Base-by-base conservation (phyloP, 2,329 filamentous ascomycete species). In the Botryotinia narcissicola region DNA sequence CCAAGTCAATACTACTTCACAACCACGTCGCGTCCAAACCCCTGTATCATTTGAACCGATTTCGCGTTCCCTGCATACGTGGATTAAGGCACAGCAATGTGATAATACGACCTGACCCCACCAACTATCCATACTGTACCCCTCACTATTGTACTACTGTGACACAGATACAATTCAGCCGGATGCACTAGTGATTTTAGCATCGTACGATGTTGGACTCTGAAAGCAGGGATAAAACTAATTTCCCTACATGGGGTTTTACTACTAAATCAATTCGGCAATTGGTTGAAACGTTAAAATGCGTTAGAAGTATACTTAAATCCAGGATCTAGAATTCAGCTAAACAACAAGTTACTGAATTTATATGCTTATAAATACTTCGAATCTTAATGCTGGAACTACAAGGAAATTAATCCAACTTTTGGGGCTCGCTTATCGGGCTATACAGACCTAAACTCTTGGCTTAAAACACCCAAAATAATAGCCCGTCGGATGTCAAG, bases 71-170 rank as follows among this genome's bases (percentile, higher is more conserved):
- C 46, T 32, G 63, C 42, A 46, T 66, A 35, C 29, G 29, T 35
- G 62, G 29, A 48, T 66, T 66, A 42, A 48, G 62, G 42, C 42
- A 66, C 62, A 66, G 62, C 62, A 66, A 48, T 66, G 40, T 42
- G n/a, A 46, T 46, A 46, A 64, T 64, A 64, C 62, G 9, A 64
- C 62, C 42, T 46, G 16, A 32, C 61, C n/a, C 62, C 62, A 64
- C 62, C 62, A 46, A 46, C 18, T 4, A 64, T 25, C 40, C n/a
- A 22, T 63, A 35, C 35, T 35, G 35, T 35, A n/a, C n/a, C 42
- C 44, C n/a, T 14, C n/a, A 12, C 29, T 22, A 25, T 22, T 64
- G 62, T 8, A 64, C 42, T 10, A 35, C n/a, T 64, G n/a, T n/a
- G 29, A 46, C n/a, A 32, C 12, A 42, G 25, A 22, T 22, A 14